Evolutionary conservation across 2,329 filamentous ascomycete genomes (phyloP).

Genomic region (Juglanconis sp.): DNA sequence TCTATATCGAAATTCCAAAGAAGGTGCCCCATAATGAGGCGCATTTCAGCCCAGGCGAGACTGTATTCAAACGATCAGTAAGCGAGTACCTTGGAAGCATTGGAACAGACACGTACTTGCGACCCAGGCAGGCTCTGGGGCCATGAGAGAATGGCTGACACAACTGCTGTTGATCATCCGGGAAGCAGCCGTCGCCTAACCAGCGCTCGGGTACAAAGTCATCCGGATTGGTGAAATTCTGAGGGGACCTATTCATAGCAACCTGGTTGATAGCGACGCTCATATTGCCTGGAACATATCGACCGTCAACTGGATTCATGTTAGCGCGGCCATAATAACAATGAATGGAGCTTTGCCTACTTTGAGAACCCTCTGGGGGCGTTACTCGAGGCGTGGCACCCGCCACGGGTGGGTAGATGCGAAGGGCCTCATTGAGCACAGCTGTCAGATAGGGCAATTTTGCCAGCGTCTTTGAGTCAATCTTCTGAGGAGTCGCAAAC

Average conservation of each 20-base stretch:
- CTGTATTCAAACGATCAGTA: neutral
- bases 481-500: conserved; percentile 30
- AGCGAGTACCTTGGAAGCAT: neutral
- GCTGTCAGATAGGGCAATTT: conserved; percentile 33
- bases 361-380: neutral
- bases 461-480: conserved; percentile 26
- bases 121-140: conserved; percentile 30
- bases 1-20: conserved; percentile 1
- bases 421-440: conserved; percentile 33
- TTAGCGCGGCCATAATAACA: neutral
- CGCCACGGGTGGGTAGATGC: conserved; percentile 31
- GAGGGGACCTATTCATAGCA: neutral
- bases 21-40: neutral
- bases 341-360: neutral
- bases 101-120: conserved; percentile 16
- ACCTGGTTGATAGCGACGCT: conserved; percentile 1
- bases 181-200: neutral
- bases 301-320: neutral
- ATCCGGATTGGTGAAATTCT: neutral
- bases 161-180: conserved; percentile 21
- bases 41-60: conserved; percentile 1
- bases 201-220: conserved; percentile 1
- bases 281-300: neutral
- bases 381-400: neutral
- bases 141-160: conserved; percentile 29